phyloP scores from a whole-genome alignment of 148 eudicot genomes.

The Hydrangea macrophylla region DNA sequence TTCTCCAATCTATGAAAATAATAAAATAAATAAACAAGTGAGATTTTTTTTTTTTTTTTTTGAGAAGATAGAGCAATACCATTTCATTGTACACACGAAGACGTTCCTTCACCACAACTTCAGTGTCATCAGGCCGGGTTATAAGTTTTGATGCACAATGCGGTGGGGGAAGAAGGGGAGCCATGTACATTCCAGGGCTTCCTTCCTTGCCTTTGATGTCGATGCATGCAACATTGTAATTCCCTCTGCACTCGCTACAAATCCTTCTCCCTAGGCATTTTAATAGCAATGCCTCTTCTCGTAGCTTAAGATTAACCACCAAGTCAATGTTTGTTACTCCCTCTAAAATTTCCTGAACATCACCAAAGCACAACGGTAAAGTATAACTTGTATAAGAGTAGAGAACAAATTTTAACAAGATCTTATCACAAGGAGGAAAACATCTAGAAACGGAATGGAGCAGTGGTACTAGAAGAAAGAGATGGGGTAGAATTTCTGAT shows the following conservation, averaged over 20 bases:
- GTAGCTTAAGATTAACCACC: conserved; percentile 72
- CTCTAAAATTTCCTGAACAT: conserved; percentile 60
- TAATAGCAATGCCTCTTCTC: conserved; percentile 63
- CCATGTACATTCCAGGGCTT: conserved; percentile 58
- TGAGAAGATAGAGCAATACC: no score
- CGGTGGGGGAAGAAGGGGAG: conserved; percentile 74
- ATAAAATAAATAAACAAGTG: no score
- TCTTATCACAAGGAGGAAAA: no score
- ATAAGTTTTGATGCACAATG: conserved; percentile 64
- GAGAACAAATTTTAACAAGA: neutral
- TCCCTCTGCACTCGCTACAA: conserved; percentile 72
- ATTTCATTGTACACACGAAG: conserved; percentile 58
- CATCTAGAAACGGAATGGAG: neutral
- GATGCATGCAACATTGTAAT: conserved; percentile 69
- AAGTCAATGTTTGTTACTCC: conserved; percentile 63
- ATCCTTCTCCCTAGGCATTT: conserved; percentile 81
- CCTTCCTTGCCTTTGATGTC: conserved; percentile 56
- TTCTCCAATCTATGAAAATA: no score
- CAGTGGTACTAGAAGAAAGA: no score
- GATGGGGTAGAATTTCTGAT: no score
- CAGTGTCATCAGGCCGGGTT: conserved; percentile 66
- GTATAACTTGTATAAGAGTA: no score
- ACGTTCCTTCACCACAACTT: conserved; percentile 63
- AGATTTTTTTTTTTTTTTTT: no score
- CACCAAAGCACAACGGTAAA: neutral